Evolutionary conservation across 139 green algal species (phyloP).

Genomic region (Pleodorina starrii): DNA sequence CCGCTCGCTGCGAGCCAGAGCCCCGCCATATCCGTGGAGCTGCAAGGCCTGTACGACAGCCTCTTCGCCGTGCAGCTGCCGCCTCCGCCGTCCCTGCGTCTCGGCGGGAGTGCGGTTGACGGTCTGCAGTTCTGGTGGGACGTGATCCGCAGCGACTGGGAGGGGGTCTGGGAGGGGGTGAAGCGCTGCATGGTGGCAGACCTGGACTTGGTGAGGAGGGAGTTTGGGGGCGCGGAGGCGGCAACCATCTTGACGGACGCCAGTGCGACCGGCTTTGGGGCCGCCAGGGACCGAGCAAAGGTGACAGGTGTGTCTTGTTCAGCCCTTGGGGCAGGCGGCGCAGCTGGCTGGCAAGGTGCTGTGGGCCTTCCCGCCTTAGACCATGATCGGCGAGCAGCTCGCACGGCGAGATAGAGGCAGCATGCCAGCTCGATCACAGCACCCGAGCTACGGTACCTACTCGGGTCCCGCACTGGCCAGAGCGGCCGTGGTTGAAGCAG

Average conservation of each 20-base stretch:
- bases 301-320: neutral
- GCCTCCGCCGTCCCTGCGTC: neutral
- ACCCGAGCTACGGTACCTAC: slow-evolving; percentile 15
- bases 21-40: slow-evolving; percentile 8
- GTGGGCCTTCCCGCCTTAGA: neutral
- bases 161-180: slow-evolving; percentile 1
- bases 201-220: too few species aligned
- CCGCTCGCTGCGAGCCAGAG: slow-evolving; percentile 33
- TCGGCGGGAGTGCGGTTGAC: too few species aligned
- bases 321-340: neutral
- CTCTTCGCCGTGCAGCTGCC: neutral
- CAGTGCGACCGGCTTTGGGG: slow-evolving; percentile 9
- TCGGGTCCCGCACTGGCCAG: slow-evolving; percentile 24
- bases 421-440: neutral
- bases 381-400: neutral
- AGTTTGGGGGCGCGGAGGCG: neutral
- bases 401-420: neutral
- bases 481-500: neutral
- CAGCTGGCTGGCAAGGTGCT: too few species aligned
- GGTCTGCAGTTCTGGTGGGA: too few species aligned
- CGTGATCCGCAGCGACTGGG: neutral
- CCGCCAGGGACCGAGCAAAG: neutral
- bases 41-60: too few species aligned
- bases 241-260: slow-evolving; percentile 38
- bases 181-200: too few species aligned